Evolutionary conservation across 306 rosid genomes (phyloP), one percentile per base, ranked within the genome.

Genomic region (Cotoneaster glaucophyllus): DNA sequence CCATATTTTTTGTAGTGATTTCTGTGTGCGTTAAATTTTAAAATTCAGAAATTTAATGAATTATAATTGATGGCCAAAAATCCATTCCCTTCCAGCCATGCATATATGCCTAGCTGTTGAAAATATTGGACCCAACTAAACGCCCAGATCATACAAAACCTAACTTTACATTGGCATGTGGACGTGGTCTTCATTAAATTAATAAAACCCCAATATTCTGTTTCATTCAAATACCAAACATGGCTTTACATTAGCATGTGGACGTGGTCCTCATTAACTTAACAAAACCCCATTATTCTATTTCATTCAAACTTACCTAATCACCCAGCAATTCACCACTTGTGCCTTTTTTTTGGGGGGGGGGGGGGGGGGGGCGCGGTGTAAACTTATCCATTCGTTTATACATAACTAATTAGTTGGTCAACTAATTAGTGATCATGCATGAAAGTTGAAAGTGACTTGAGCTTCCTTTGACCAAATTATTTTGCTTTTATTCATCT

Each of bases 1-100:
- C 6, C 34, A 1, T 5, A 5, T 32, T 32, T 32, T 32, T 32
- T 32, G 29, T 28, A 28, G 29, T 28, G 29, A 28, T 28, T 34
- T 8, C 8, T 34, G 39, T 34, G 39, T 34, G 53, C 53, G 7
- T 3, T 45, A 14, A 45, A 45, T 45, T 45, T 44, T 45, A 4
- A 14, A 45, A 14, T 45, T 45, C 53, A 17, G 4, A 45, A 45
- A 45, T 45, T 21, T 57, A 22, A n/a, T n/a, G 22, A 57, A 22
- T 59, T 59, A 24, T 31, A 25, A 22, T 59, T 59, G 13, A 63
- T 63, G 7, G 37, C 41, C 2, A 15, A n/a, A 64, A 10, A 19
- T 74, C 74, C 71, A 39, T 70, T 34, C 65, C 24, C 19, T 31
- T 66, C 78, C 85, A 78, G 70, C 83, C 48, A 54, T 10, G 67